Percentiles rank a stretch among this genome's conserved stretches.
phyloP scores from a whole-genome alignment of 768 basidiomycete genomes.

The Rubroboletus satanas region DNA sequence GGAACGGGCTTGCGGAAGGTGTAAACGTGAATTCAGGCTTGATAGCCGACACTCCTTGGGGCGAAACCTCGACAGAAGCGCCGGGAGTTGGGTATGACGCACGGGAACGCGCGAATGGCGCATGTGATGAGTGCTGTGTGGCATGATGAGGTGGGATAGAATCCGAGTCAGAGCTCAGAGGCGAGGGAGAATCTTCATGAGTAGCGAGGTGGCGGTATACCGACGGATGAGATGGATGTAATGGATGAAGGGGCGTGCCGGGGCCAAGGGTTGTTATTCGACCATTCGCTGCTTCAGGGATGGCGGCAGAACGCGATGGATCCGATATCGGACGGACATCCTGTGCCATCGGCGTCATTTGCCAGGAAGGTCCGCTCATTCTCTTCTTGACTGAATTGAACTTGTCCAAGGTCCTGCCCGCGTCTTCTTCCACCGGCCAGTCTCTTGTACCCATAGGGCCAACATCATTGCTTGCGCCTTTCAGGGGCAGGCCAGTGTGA shows the following conservation, averaged over 20 bases:
- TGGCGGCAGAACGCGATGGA: conserved; percentile 12
- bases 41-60: conserved; percentile 19
- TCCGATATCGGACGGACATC: conserved; percentile 27
- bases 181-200: conserved; percentile 65
- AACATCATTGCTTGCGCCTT: conserved; percentile 33
- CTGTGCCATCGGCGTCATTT: conserved; percentile 42
- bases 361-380: conserved; percentile 55
- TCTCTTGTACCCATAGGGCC: conserved; percentile 42
- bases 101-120: conserved; percentile 25
- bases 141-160: conserved; percentile 34
- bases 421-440: conserved; percentile 27
- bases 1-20: conserved; percentile 76
- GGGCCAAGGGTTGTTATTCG: conserved; percentile 22
- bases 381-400: conserved; percentile 38
- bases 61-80: conserved; percentile 31
- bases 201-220: conserved; percentile 32
- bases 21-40: conserved; percentile 46
- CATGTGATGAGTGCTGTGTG: conserved; percentile 29
- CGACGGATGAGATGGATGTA: conserved; percentile 34
- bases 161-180: conserved; percentile 64
- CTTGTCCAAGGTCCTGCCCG: conserved; percentile 24
- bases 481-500: conserved; percentile 23
- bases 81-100: conserved; percentile 20
- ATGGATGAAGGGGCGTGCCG: conserved; percentile 36
- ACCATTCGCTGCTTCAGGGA: conserved; percentile 14